Conservation (phyloP, 129 eudicot genomes). For the Helianthus tuberosus region DNA sequence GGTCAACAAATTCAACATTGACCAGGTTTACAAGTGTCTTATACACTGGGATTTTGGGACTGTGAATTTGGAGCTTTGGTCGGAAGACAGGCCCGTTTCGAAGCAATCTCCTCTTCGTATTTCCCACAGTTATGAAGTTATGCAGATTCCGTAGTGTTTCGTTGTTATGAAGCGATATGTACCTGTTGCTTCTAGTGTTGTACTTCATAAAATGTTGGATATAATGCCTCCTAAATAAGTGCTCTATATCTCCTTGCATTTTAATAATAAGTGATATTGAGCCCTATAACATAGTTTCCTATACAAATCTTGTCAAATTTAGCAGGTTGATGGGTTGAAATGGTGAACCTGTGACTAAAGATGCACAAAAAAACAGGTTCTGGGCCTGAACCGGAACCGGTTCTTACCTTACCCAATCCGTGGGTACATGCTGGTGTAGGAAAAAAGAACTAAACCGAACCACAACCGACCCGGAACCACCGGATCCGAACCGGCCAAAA, state of each 20-base stretch:
- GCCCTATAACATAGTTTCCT: slow-evolving; percentile 6
- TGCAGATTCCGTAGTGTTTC: slow-evolving; percentile 27
- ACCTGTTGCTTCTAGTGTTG: slow-evolving; percentile 9
- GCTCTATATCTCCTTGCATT: slow-evolving; percentile 6
- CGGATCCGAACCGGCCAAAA: no score
- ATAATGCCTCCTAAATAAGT: background rate
- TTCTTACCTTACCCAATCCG: no score
- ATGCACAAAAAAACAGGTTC: no score
- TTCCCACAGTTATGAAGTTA: slow-evolving; percentile 74
- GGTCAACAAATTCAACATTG: slow-evolving; percentile 64
- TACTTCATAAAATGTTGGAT: slow-evolving; percentile 13
- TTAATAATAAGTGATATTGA: slow-evolving; percentile 3
- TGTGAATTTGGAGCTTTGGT: slow-evolving; percentile 92
- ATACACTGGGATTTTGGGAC: slow-evolving; percentile 84
- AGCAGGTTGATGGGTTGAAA: no score
- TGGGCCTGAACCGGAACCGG: no score
- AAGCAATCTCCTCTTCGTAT: slow-evolving; percentile 70
- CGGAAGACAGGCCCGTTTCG: slow-evolving; percentile 88
- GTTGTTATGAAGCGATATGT: slow-evolving; percentile 2
- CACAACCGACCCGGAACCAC: no score
- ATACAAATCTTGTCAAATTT: no score
- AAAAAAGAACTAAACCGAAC: no score
- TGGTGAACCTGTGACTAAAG: no score
- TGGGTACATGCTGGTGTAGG: no score
- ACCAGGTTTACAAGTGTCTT: slow-evolving; percentile 77